Base-by-base conservation (phyloP, 148 eudicot genomes). In the Rhododendron henanense region DNA sequence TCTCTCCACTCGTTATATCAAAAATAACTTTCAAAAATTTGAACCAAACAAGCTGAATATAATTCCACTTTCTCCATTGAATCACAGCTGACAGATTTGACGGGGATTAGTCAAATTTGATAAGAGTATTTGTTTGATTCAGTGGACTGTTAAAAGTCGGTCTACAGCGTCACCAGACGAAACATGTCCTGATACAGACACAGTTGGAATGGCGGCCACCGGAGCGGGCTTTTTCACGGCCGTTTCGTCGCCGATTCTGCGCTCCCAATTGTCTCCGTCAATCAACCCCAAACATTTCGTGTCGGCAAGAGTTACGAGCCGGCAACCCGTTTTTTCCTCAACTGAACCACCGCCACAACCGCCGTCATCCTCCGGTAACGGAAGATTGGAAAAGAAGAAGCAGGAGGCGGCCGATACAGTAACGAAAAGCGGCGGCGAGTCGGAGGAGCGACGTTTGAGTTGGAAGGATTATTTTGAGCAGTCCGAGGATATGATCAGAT, bases 381-480 rank as follows among this genome's bases (percentile, higher is more conserved):
- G 77, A 65, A 1, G 19, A 5, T 10, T 50, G 7, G 76, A 13
- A 13, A 2, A 19, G 55, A 78, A 63, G 45, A 47, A 47, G 75
- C 45, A 79, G 7, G 82, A 61, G 31, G 13, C 74, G 10, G 73
- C 74, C 10, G 55, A 21, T 28, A 61, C 74, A 11, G 28, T 9
- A n/a, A 2, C 41, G 0, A 85, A 79, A 14, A 73, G 37, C 50
- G 35, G 23, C 8, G 59, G 57, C 6, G 77, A 78, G 7, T 78
- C 73, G 73, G 78, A 44, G 5, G 79, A 48, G 75, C 74, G 45
- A 1, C 61, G 23, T 31, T 51, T 69, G 79, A 88, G 81, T 28
- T 61, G 87, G 87, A 87, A 84, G 63, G 93, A 93, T 80, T 93
- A 90, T 74, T 89, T 90, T 57, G 89, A 89, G 41, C 84, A 86